Percentiles rank a stretch among this genome's conserved stretches.
Conservation (phyloP, 2,329 filamentous ascomycete species). For the Exserohilum turcica region DNA sequence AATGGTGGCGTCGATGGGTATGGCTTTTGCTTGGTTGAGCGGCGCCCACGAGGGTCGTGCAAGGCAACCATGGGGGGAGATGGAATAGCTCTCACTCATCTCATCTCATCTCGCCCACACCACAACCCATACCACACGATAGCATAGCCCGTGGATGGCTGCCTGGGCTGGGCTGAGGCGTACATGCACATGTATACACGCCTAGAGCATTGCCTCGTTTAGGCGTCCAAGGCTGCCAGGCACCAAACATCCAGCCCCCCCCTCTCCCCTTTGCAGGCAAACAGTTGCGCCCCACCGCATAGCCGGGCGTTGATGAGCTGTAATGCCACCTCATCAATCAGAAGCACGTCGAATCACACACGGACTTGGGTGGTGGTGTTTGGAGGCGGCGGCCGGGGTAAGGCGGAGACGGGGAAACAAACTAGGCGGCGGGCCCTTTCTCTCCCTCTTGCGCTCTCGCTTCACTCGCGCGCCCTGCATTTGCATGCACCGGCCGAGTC, state of each 20-base stretch:
- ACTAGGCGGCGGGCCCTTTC: too few species aligned
- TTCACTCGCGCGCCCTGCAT: constrained; percentile 4
- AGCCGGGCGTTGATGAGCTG: constrained; percentile 12
- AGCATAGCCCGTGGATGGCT: constrained; percentile 6
- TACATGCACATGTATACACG: too few species aligned
- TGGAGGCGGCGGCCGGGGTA: constrained; percentile 7
- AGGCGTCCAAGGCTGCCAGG: neutral
- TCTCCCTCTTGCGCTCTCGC: too few species aligned
- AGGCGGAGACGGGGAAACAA: neutral
- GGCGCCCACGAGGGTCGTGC: neutral
- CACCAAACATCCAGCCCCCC: constrained; percentile 4
- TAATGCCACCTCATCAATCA: constrained; percentile 19
- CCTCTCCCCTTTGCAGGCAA: too few species aligned
- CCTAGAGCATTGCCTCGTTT: constrained; percentile 18
- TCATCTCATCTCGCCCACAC: too few species aligned
- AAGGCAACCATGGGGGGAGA: constrained; percentile 3
- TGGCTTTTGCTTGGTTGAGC: constrained; percentile 1
- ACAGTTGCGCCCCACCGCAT: neutral
- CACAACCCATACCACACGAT: too few species aligned
- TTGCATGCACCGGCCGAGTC: too few species aligned
- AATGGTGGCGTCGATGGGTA: too few species aligned
- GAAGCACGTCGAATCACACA: neutral
- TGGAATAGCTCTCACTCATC: too few species aligned
- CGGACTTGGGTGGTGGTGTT: too few species aligned
- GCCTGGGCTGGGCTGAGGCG: constrained; percentile 13